phyloP scores from a whole-genome alignment of 75 land plant genomes.

The Pseudotsuga menziesii region DNA sequence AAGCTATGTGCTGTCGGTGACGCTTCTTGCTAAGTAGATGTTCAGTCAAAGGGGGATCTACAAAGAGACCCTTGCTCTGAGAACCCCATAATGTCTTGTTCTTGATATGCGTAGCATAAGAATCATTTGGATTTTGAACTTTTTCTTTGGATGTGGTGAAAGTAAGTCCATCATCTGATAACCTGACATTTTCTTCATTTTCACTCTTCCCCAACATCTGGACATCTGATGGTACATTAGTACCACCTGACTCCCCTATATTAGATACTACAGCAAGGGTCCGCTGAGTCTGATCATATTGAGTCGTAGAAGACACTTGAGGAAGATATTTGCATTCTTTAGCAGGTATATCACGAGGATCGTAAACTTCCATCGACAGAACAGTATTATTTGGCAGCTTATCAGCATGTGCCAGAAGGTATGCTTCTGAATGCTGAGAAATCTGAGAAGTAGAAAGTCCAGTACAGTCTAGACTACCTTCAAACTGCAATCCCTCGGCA shows the following conservation, averaged over 20 bases:
- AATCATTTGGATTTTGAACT: not conserved
- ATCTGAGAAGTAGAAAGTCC: slow-evolving; percentile 1
- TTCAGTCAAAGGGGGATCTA: slow-evolving; percentile 43
- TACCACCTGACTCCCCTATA: not conserved
- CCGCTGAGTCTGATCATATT: not conserved
- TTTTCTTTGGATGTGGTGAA: not conserved
- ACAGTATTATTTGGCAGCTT: slow-evolving; percentile 27
- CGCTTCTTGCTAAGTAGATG: slow-evolving; percentile 31
- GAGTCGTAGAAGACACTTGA: not conserved
- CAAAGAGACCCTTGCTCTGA: not conserved
- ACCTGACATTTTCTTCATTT: not conserved
- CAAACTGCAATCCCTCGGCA: not conserved
- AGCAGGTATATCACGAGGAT: slow-evolving; percentile 44
- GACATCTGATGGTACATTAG: not conserved
- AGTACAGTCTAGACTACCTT: not conserved
- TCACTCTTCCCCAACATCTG: not conserved
- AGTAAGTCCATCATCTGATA: not conserved
- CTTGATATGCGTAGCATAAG: not conserved
- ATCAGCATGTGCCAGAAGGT: slow-evolving; percentile 23
- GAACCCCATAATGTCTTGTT: slow-evolving; percentile 9
- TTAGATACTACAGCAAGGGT: not conserved
- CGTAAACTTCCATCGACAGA: slow-evolving; percentile 43
- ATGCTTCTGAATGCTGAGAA: slow-evolving; percentile 5
- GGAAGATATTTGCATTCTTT: slow-evolving; percentile 2
- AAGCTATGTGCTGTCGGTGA: slow-evolving; percentile 34